Percentiles rank a stretch among this genome's conserved stretches.
Conservation (phyloP, 169 alveolate species). For the Plasmodium gonderi region DNA sequence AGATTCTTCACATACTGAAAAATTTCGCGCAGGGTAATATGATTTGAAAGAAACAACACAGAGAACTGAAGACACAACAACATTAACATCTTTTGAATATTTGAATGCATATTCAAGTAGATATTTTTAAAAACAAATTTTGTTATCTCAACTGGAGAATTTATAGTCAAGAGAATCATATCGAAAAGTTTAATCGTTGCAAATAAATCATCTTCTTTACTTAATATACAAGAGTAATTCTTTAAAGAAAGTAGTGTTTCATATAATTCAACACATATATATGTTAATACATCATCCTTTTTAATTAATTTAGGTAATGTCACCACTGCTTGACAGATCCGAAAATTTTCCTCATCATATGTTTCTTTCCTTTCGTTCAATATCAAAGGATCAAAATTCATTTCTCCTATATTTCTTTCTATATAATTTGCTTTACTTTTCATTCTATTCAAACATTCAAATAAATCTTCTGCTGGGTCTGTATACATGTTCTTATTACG, state of each 20-base stretch:
- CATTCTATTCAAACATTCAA: conserved; percentile 52
- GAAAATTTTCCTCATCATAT: conserved; percentile 49
- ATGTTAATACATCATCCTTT: conserved; percentile 31
- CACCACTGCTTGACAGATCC: conserved; percentile 30
- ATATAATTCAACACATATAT: conserved; percentile 34
- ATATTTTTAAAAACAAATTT: conserved; percentile 43
- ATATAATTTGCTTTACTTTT: conserved; percentile 27
- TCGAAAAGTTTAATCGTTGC: neutral
- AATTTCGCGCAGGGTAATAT: neutral
- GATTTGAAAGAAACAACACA: conserved; percentile 9
- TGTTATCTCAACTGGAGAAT: conserved; percentile 26
- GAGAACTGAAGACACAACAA: conserved; percentile 19
- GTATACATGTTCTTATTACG: conserved; percentile 24
- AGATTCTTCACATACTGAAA: neutral
- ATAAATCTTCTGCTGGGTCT: conserved; percentile 57
- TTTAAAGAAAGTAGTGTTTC: conserved; percentile 25
- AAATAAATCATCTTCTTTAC: conserved; percentile 6
- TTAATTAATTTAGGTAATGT: conserved; percentile 28
- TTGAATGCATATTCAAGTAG: conserved; percentile 10
- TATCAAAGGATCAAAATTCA: conserved; percentile 26
- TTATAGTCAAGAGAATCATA: conserved; percentile 25
- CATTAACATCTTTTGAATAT: conserved; percentile 28
- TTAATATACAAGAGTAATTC: neutral
- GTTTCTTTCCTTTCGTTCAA: conserved; percentile 33
- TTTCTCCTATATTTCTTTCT: conserved; percentile 14